Base-by-base conservation (phyloP, 225 moss, liverwort and hornwort genomes). In the Physcomitrellopsis africana region DNA sequence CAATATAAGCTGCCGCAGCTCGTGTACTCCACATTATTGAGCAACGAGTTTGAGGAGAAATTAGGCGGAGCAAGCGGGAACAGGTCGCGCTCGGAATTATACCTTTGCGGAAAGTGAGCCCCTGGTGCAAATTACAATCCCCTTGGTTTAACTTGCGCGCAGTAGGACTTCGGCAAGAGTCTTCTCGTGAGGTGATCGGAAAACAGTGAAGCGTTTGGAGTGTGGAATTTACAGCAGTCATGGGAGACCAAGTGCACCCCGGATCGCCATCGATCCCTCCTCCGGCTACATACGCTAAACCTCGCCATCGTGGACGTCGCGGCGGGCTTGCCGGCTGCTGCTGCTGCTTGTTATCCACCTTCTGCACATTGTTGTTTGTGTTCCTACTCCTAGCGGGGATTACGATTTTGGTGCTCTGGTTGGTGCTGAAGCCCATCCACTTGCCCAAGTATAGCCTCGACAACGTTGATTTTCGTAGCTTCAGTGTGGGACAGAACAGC, bases 341-440 rank as follows among this genome's bases (percentile, higher is more conserved):
- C 64, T 85, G 88, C 67, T 83, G 85, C 9, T 8, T 85, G 0
- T 45, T 85, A 0, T 46, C 70, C 0, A 76, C 72, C 2, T 51
- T 85, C 26, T 81, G 83, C 54, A 70, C 88, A 0, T n/a, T 86
- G 12, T 67, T 88, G 0, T 0, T 86, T 0, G 19, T 0, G 8
- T 12, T 81, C 9, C 17, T 88, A 1, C 3, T 81, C 11, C 70
- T 81, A 2, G 70, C 47, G 11, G 88, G 88, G 0, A 60, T 83
- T 1, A 63, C 88, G 1, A 58, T 83, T 12, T 42, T 88, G 52
- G 41, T 88, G 4, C 16, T 88, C 11, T 88, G 88, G 88, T 67
- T 88, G 3, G 78, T 81, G 2, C 73, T 88, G 7, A 81, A 73
- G 51, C 88, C 88, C 3, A 61, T 87, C 9, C 85, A 86, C 32